Conservation (phyloP, 352 stramenopile species). For the Blastocystis sp. region DNA sequence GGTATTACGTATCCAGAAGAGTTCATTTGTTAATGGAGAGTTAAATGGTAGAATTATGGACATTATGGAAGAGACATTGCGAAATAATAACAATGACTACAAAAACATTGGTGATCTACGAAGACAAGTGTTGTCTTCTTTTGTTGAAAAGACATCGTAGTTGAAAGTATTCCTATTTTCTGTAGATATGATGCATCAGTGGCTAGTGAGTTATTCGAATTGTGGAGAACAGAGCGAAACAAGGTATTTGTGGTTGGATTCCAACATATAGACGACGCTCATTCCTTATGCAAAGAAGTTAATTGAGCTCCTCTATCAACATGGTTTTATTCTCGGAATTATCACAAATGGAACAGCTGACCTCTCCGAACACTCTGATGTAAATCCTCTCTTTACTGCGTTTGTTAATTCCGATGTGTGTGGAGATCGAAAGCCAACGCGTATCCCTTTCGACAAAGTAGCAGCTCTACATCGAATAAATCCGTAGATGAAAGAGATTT, state of each 20-base stretch:
- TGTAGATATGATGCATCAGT: neutral
- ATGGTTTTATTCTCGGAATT: neutral
- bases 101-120: slow-evolving; percentile 1
- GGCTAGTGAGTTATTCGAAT: slow-evolving; percentile 24
- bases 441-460: neutral
- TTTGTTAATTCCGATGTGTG: slow-evolving; percentile 33
- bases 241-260: neutral
- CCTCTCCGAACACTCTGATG: neutral
- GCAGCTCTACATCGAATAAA: neutral
- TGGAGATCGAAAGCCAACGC: neutral
- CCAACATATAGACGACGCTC: neutral
- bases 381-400: neutral
- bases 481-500: neutral
- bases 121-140: neutral
- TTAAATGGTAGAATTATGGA: slow-evolving; percentile 1
- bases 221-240: slow-evolving; percentile 1
- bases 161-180: neutral
- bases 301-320: neutral
- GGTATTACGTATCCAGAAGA: slow-evolving; percentile 10
- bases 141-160: neutral
- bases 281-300: slow-evolving; percentile 14
- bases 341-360: slow-evolving; percentile 34
- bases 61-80: neutral
- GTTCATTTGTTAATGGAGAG: neutral
- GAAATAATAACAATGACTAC: neutral